Evolutionary conservation across 2,329 filamentous ascomycete species (phyloP).

Genomic region (Pseudopyrenochaeta lycopersici): DNA sequence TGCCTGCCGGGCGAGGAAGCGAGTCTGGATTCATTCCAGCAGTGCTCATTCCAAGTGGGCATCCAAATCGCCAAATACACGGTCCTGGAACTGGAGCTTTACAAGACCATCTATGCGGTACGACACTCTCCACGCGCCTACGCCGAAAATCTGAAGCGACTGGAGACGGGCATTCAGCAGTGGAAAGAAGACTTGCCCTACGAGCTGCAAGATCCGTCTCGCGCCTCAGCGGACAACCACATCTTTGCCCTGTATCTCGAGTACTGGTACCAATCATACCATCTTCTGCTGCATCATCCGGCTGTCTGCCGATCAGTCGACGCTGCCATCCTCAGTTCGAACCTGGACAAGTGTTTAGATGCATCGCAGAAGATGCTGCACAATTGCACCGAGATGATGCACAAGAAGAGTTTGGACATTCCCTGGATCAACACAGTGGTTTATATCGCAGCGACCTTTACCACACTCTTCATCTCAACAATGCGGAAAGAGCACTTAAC

Average conservation of each 20-base stretch:
- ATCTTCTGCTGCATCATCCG: slow-evolving; percentile 63
- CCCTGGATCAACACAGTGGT: slow-evolving; percentile 80
- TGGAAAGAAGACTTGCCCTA: slow-evolving; percentile 73
- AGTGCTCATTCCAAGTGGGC: slow-evolving; percentile 73
- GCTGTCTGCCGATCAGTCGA: slow-evolving; percentile 61
- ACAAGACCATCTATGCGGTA: slow-evolving; percentile 77
- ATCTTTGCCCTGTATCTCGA: slow-evolving; percentile 61
- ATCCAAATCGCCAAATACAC: slow-evolving; percentile 72
- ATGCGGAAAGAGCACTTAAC: slow-evolving; percentile 70
- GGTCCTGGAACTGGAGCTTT: slow-evolving; percentile 76
- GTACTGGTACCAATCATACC: slow-evolving; percentile 59
- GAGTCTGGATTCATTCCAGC: slow-evolving; percentile 52
- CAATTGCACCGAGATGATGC: slow-evolving; percentile 67
- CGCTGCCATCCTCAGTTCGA: slow-evolving; percentile 67
- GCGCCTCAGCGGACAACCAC: slow-evolving; percentile 57
- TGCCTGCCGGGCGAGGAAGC: slow-evolving; percentile 70
- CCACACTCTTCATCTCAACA: slow-evolving; percentile 74
- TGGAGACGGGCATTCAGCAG: slow-evolving; percentile 71
- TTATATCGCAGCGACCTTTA: slow-evolving; percentile 77
- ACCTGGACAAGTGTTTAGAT: slow-evolving; percentile 68
- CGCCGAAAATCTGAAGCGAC: slow-evolving; percentile 66
- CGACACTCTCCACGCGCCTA: slow-evolving; percentile 71
- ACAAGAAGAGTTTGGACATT: slow-evolving; percentile 75
- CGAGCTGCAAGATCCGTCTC: slow-evolving; percentile 62
- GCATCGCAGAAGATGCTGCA: slow-evolving; percentile 71